phyloP scores from a whole-genome alignment of 768 basidiomycete species.

The Phylloporus arenicola region DNA sequence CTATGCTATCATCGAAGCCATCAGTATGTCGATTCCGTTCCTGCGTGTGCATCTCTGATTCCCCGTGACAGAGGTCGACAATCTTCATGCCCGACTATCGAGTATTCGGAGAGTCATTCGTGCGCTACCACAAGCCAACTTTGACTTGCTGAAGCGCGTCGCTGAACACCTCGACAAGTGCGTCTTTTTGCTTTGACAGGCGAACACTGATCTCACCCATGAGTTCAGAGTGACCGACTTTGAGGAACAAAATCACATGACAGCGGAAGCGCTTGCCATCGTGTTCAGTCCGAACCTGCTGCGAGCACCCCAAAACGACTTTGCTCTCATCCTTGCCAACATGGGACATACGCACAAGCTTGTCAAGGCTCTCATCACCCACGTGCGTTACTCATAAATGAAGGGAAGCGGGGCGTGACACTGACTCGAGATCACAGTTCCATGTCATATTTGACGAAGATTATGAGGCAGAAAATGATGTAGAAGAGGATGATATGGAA shows the following conservation, averaged over 20 bases:
- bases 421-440: conserved; percentile 34
- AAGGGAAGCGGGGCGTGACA: neutral
- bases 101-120: conserved; percentile 66
- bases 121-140: conserved; percentile 63
- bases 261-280: conserved; percentile 76
- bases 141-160: conserved; percentile 73
- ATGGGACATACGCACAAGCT: conserved; percentile 75
- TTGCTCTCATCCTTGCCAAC: conserved; percentile 70
- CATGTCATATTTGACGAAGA: conserved; percentile 76
- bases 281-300: conserved; percentile 81
- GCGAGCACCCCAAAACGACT: conserved; percentile 73
- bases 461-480: conserved; percentile 44
- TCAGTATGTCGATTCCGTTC: conserved; percentile 43
- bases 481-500: conserved; percentile 63
- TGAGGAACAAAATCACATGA: conserved; percentile 89
- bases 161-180: conserved; percentile 80
- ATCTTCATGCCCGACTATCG: conserved; percentile 59
- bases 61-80: conserved; percentile 51
- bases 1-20: conserved; percentile 61
- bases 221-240: conserved; percentile 70
- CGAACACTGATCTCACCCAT: neutral
- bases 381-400: conserved; percentile 44
- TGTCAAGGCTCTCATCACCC: conserved; percentile 70
- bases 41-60: conserved; percentile 2
- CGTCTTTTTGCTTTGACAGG: conserved; percentile 11